phyloP scores from a whole-genome alignment of 148 eudicot species.

The Spergularia marina region DNA sequence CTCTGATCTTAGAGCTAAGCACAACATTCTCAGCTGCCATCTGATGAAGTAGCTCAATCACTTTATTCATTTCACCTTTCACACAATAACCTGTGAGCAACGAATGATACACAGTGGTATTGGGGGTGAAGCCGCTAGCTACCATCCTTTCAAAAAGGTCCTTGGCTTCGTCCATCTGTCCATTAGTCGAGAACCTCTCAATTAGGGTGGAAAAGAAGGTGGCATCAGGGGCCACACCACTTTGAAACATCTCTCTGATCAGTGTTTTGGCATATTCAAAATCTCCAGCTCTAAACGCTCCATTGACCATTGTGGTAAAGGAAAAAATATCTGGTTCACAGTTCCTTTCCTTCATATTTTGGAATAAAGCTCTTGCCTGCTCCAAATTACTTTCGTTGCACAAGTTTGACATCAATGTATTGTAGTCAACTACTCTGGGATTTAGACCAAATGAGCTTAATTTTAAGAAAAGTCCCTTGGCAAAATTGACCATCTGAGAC shows the following conservation, averaged over 20 bases:
- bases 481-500: conserved; percentile 51
- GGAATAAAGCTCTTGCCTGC: conserved; percentile 60
- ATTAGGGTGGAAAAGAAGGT: conserved; percentile 51
- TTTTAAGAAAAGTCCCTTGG: conserved; percentile 66
- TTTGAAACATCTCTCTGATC: conserved; percentile 52
- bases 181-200: conserved; percentile 45
- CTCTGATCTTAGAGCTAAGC: conserved; percentile 49
- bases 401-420: conserved; percentile 51
- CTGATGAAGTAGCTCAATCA: conserved; percentile 52
- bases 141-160: conserved; percentile 52
- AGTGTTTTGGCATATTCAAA: conserved; percentile 42
- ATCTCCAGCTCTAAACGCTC: conserved; percentile 54
- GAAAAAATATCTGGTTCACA: conserved; percentile 53
- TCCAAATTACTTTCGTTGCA: conserved; percentile 60
- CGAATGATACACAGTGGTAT: conserved; percentile 45
- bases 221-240: conserved; percentile 55
- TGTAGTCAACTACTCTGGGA: conserved; percentile 48
- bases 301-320: conserved; percentile 54
- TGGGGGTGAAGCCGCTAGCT: conserved; percentile 44
- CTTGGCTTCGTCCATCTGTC: conserved; percentile 68
- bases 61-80: conserved; percentile 53
- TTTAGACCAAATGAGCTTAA: conserved; percentile 39
- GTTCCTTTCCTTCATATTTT: conserved; percentile 42
- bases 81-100: conserved; percentile 52
- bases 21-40: conserved; percentile 57